A percentile compares a stretch with the other conserved stretches of the same genome.
phyloP scores from a whole-genome alignment of 345 rosid species.

The Eucalyptus cloeziana region DNA sequence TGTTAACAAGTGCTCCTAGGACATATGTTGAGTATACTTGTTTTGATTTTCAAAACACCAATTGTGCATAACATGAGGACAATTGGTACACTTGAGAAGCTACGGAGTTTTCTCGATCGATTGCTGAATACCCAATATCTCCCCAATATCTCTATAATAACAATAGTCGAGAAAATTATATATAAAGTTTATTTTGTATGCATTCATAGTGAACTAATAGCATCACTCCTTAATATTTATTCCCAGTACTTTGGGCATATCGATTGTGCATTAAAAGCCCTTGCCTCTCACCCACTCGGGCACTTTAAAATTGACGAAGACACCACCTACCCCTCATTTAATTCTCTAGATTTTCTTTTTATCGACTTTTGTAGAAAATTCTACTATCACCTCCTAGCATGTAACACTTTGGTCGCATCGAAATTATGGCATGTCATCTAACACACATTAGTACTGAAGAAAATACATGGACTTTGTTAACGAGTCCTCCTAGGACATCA shows the following conservation, averaged over 20 bases:
- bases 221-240: neutral
- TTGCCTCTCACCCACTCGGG: neutral
- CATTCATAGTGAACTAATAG: neutral
- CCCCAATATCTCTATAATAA: neutral
- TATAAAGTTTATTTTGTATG: neutral
- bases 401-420: too few relatives aligned
- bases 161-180: neutral
- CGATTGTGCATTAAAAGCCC: neutral
- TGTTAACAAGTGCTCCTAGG: too few relatives aligned
- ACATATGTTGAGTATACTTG: too few relatives aligned
- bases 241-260: neutral
- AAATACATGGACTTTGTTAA: too few relatives aligned
- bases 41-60: too few relatives aligned
- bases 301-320: neutral
- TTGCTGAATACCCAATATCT: accelerated
- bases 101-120: too few relatives aligned
- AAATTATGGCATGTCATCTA: too few relatives aligned
- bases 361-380: neutral
- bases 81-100: too few relatives aligned
- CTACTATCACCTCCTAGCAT: neutral
- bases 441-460: too few relatives aligned
- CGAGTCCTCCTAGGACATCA: too few relatives aligned
- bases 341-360: neutral
- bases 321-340: neutral
- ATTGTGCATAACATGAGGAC: too few relatives aligned